These are phyloP conservation scores for Candida golubevii DNA, from an alignment of 805 yeast genomes.

Conservation along the genomic window DNA sequence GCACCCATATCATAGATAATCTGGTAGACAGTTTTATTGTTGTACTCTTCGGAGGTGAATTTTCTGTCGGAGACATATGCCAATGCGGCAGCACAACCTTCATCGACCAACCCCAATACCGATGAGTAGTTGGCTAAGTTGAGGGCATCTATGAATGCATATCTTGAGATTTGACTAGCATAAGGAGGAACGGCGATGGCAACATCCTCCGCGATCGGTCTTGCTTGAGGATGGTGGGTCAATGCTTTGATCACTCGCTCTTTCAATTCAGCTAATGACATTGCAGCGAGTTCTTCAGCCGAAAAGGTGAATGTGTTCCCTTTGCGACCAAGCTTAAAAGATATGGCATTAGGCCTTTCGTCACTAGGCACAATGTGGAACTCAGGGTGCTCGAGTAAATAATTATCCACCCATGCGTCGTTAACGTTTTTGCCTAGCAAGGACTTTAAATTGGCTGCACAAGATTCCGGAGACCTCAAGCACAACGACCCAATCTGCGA, in stretches of 20 bases:
- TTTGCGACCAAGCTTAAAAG: conserved; percentile 45
- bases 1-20: conserved; percentile 90
- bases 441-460: conserved; percentile 64
- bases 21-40: conserved; percentile 48
- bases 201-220: conserved; percentile 53
- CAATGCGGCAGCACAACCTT: conserved; percentile 87
- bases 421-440: conserved; percentile 62
- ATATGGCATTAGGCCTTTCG: conserved; percentile 46
- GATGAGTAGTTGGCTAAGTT: conserved; percentile 58
- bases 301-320: conserved; percentile 32
- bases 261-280: conserved; percentile 68
- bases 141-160: conserved; percentile 68
- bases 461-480: conserved; percentile 67
- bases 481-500: conserved; percentile 66
- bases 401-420: conserved; percentile 45
- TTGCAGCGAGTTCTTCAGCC: conserved; percentile 79
- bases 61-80: conserved; percentile 64
- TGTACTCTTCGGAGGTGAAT: conserved; percentile 30
- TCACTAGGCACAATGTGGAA: conserved; percentile 38
- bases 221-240: conserved; percentile 44
- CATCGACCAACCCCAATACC: conserved; percentile 71
- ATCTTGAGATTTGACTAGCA: conserved; percentile 60
- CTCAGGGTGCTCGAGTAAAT: conserved; percentile 57
- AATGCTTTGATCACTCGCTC: conserved; percentile 61
- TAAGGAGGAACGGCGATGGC: conserved; percentile 77